Evolutionary conservation across 1,284 basidiomycete species (phyloP), one percentile per base, ranked within the genome.

Genomic region (Hymenochaete sp.): DNA sequence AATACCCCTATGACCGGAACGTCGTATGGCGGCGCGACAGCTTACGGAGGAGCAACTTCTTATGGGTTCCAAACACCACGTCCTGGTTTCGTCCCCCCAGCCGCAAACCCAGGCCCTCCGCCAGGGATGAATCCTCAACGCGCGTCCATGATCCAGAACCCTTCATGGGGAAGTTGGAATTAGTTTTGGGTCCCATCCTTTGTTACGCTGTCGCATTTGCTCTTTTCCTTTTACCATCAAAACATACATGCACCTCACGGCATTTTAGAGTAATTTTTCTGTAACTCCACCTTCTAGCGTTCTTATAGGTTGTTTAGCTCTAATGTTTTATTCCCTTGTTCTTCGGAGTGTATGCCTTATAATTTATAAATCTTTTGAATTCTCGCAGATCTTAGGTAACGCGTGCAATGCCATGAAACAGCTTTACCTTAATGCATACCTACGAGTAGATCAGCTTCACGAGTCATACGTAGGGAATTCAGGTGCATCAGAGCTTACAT

Each of bases 101-200:
- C 45, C 1, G 42, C 33, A 27, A 11, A 19, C 13, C 27, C 27
- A 21, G 31, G 13, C 16, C 41, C 41, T 18, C 47, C 48, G 9
- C 33, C 48, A 3, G 75, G 76, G 22, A 74, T 82, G 67, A 79
- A 83, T 54, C 77, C 79, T 38, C 67, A 70, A 39, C 73, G 80
- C 32, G 73, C 78, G 27, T 73, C 75, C 5, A 69, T 79, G 70
- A 69, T 81, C 46, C 76, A 77, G 55, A 63, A 66, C 38, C 54
- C 56, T 16, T 25, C 28, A 29, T 52, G 59, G 8, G 59, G 63
- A 3, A 63, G 59, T 48, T 68, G 62, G 53, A 56, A 27, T 50
- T 54, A 46, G 31, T 37, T 16, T 35, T 6, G n/a, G n/a, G n/a
- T n/a, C 13, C 5, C 32, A n/a, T 35, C 4, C 13, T 35, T 35